phyloP scores from a whole-genome alignment of 1,284 basidiomycete species.

The Vanrija sp. region DNA sequence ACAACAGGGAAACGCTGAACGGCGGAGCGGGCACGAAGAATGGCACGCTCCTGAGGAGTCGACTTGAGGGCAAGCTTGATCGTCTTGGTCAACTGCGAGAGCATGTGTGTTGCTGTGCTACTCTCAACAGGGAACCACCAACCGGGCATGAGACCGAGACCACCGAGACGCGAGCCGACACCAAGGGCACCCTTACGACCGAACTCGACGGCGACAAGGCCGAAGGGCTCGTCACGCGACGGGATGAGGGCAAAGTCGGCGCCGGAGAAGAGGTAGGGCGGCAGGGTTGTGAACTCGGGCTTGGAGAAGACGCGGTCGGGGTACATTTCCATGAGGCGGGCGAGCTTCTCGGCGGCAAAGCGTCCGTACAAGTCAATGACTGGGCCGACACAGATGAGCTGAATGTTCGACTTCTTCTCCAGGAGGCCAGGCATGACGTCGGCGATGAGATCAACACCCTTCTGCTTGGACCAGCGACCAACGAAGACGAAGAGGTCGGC shows the following conservation, averaged over 20 bases:
- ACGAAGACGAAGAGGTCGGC: constrained; percentile 90
- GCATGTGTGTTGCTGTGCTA: constrained; percentile 81
- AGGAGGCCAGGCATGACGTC: constrained; percentile 85
- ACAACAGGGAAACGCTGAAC: constrained; percentile 93
- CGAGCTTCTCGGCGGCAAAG: constrained; percentile 87
- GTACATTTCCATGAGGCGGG: constrained; percentile 86
- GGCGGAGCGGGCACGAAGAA: constrained; percentile 84
- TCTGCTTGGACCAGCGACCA: constrained; percentile 94
- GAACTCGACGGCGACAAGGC: constrained; percentile 89
- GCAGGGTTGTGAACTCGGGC: constrained; percentile 88
- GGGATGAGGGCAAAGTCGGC: constrained; percentile 92
- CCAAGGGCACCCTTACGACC: constrained; percentile 90
- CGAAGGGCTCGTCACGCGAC: constrained; percentile 90
- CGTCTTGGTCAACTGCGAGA: constrained; percentile 89
- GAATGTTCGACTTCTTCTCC: constrained; percentile 78
- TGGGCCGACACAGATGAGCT: constrained; percentile 81
- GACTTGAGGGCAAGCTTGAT: constrained; percentile 90
- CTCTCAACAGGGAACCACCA: constrained; percentile 98
- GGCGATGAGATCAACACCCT: constrained; percentile 89
- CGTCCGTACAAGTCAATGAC: constrained; percentile 91
- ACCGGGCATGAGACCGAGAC: constrained; percentile 91
- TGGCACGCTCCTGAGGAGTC: constrained; percentile 79
- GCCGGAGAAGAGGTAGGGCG: constrained; percentile 85
- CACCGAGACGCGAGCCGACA: constrained; percentile 85
- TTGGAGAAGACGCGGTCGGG: constrained; percentile 88